Percentiles rank a stretch among this genome's conserved stretches.
phyloP scores from a whole-genome alignment of 2,329 filamentous ascomycete genomes.

The Cladophialophora immunda region DNA sequence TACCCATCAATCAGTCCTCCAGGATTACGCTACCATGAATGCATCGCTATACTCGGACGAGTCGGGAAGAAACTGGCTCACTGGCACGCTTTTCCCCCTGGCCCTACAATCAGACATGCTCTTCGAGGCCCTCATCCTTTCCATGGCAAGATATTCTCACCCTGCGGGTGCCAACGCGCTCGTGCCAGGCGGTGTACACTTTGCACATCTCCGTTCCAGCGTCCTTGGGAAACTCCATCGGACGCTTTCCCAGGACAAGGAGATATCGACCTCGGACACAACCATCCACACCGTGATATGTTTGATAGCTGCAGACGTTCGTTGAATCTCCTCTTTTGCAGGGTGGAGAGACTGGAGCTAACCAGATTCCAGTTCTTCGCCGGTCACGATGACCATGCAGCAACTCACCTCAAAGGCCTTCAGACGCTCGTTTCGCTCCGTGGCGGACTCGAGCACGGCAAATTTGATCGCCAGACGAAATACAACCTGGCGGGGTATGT shows the following conservation, averaged over 20 bases:
- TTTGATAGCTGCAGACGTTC: slow-evolving; percentile 18
- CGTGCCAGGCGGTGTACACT: slow-evolving; percentile 11
- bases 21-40: slow-evolving; percentile 14
- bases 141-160: slow-evolving; percentile 16
- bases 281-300: slow-evolving; percentile 17
- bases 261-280: slow-evolving; percentile 14
- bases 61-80: slow-evolving; percentile 11
- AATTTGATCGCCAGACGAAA: slow-evolving; percentile 20
- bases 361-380: slow-evolving; percentile 12
- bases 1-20: slow-evolving; percentile 10
- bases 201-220: slow-evolving; percentile 12
- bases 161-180: slow-evolving; percentile 7
- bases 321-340: not conserved
- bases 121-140: slow-evolving; percentile 13
- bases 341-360: not conserved
- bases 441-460: slow-evolving; percentile 15
- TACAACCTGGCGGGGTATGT: slow-evolving; percentile 17
- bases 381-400: slow-evolving; percentile 17
- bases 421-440: slow-evolving; percentile 19
- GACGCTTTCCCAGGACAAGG: slow-evolving; percentile 10
- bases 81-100: slow-evolving; percentile 12
- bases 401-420: slow-evolving; percentile 18
- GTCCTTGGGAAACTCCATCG: slow-evolving; percentile 13
- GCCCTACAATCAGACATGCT: slow-evolving; percentile 19
- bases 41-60: slow-evolving; percentile 10